Evolutionary conservation across 106 monocot genomes (phyloP), one percentile per base, ranked within the genome.

Genomic region (Acanthochlamys bracteata): DNA sequence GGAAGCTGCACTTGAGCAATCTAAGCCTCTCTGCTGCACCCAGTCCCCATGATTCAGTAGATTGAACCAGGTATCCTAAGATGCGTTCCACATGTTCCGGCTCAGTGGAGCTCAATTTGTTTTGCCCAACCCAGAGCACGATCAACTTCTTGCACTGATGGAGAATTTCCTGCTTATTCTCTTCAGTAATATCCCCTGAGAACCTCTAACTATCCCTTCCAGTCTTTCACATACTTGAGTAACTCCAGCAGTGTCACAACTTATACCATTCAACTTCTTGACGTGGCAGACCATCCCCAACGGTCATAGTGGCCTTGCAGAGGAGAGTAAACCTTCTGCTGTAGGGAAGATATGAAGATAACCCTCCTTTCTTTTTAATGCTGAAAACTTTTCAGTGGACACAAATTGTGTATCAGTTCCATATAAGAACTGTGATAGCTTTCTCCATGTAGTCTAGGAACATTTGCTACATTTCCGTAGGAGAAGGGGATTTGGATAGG

Each of bases 261-360:
- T 77, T 39, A 86, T 69, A 59, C 72, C 79, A 64, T 73, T 75
- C 15, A 95, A 24, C 61, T 95, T 80, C 42, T 84, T 95, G 61
- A 40, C 78, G 77, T 21, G 86, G 94, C 15, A 94, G 25, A 41
- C 81, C 82, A 58, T 73, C 82, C 66, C 80, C 86, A 57, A 90
- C 86, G 4, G 82, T 84, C 81, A 76, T 82, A 0, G 86, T 77
- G 24, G 94, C 61, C 73, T 61, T 77, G 19, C 82, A 83, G 33
- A 74, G 17, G 12, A 90, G 71, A 25, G 68, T 60, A 42, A 58
- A 78, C 60, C 86, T 76, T 39, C 26, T 66, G 12, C 68, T 71
- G 10, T 52, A 77, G 0, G 94, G 94, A 73, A 95, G 82, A 68
- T 90, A 71, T 94, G 94, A 67, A 94, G 45, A 59, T 94, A 94